These are phyloP conservation scores for Acacia pycnantha DNA, from an alignment of 331 rosid genomes.

Conservation along the genomic window DNA sequence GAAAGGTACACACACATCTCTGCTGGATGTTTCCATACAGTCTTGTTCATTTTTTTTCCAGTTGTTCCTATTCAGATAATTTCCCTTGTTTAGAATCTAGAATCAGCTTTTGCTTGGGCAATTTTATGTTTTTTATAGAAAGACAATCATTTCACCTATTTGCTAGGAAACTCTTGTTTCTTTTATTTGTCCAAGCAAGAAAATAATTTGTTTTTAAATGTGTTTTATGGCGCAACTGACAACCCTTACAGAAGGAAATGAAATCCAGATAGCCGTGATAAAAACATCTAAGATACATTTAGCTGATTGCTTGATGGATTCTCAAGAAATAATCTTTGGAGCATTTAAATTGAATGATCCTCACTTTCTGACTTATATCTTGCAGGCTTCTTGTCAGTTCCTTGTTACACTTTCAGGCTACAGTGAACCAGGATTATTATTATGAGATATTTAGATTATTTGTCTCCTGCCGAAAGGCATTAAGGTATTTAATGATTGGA, in stretches of 20 bases:
- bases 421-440: conserved; percentile 30
- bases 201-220: conserved; percentile 17
- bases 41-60: conserved; percentile 9
- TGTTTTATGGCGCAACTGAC: conserved; percentile 8
- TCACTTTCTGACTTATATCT: conserved; percentile 26
- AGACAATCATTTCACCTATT: neutral
- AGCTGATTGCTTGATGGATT: conserved; percentile 9
- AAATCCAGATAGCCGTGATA: conserved; percentile 22
- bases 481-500: conserved; percentile 49
- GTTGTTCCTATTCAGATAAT: conserved; percentile 24
- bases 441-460: conserved; percentile 65
- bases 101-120: conserved; percentile 6
- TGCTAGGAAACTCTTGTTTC: neutral
- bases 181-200: neutral
- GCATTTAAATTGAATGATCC: conserved; percentile 9
- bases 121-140: conserved; percentile 8
- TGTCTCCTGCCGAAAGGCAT: conserved; percentile 80
- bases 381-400: conserved; percentile 73
- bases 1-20: conserved; percentile 61
- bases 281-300: neutral
- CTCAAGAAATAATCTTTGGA: conserved; percentile 24
- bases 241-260: conserved; percentile 5
- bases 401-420: conserved; percentile 45
- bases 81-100: neutral
- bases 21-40: conserved; percentile 27